Conservation (phyloP, 129 eudicot species). For the Oenanthe sinensis region DNA sequence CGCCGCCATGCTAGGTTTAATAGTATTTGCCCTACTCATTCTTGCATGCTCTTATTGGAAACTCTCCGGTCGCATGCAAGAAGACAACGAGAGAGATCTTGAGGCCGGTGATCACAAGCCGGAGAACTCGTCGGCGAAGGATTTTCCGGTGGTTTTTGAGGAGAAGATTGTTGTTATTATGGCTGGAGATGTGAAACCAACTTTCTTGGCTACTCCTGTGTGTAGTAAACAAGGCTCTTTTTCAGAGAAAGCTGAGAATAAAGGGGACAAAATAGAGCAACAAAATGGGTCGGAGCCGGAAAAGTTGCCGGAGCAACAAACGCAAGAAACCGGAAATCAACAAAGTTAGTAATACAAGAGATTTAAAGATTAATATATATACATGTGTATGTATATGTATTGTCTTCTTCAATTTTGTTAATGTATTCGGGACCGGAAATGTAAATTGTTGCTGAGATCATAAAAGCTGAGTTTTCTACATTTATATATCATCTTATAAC, state of each 20-base stretch:
- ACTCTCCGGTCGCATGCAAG: conserved; percentile 21
- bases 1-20: conserved; percentile 60
- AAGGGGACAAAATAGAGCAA: not conserved
- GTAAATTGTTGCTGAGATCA: conserved; percentile 3
- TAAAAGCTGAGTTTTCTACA: not conserved
- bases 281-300: not conserved
- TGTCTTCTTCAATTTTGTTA: conserved; percentile 1
- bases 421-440: not conserved
- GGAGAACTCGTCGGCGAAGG: conserved; percentile 15
- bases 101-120: conserved; percentile 36
- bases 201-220: conserved; percentile 56
- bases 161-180: conserved; percentile 61
- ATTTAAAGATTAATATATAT: not conserved
- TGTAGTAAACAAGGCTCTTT: conserved; percentile 9
- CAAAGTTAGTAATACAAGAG: not conserved
- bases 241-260: not conserved
- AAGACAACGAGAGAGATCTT: conserved; percentile 21
- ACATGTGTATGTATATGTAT: not conserved
- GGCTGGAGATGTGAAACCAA: conserved; percentile 68
- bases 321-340: not conserved
- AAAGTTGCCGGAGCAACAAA: not conserved
- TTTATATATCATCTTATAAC: not conserved
- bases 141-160: conserved; percentile 30
- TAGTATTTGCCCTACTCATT: conserved; percentile 57
- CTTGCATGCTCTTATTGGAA: conserved; percentile 67